phyloP scores from a whole-genome alignment of 768 basidiomycete species.

The Mycena rebaudengoi region DNA sequence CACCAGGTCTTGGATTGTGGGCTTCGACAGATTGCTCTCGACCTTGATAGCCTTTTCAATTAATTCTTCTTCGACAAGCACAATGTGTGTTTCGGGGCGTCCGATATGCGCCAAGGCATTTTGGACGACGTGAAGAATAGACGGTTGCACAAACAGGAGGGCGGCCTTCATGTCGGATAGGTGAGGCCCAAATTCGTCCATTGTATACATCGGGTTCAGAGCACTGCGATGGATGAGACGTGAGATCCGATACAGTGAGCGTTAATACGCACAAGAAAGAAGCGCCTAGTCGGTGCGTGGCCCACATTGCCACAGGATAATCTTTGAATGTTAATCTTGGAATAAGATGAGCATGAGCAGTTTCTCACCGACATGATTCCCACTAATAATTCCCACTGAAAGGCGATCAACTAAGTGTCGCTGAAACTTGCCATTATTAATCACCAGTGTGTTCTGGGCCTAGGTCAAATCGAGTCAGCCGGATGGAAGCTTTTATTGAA shows the following conservation, averaged over 20 bases:
- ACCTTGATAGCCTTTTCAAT: no score
- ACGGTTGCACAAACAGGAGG: constrained; percentile 4
- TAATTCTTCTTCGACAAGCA: background rate
- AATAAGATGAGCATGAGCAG: background rate
- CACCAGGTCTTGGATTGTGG: constrained; percentile 4
- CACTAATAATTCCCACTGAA: constrained; percentile 10
- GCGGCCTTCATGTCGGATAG: constrained; percentile 10
- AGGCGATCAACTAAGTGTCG: background rate
- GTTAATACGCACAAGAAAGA: background rate
- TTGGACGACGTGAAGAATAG: background rate
- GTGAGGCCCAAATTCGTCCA: background rate
- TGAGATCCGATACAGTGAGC: background rate
- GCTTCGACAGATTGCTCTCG: no score
- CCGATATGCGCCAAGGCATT: background rate
- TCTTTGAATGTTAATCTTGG: background rate
- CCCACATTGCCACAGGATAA: constrained; percentile 13
- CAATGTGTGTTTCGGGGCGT: background rate
- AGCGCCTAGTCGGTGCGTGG: constrained; percentile 7
- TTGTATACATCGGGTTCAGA: constrained; percentile 8
- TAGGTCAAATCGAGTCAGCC: background rate
- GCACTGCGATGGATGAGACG: background rate
- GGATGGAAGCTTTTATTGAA: background rate
- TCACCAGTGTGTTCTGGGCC: background rate
- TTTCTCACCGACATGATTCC: constrained; percentile 6
- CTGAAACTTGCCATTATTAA: no score